Evolutionary conservation across 768 basidiomycete genomes (phyloP).

Genomic region (Rhodotorula kratochvilovae): DNA sequence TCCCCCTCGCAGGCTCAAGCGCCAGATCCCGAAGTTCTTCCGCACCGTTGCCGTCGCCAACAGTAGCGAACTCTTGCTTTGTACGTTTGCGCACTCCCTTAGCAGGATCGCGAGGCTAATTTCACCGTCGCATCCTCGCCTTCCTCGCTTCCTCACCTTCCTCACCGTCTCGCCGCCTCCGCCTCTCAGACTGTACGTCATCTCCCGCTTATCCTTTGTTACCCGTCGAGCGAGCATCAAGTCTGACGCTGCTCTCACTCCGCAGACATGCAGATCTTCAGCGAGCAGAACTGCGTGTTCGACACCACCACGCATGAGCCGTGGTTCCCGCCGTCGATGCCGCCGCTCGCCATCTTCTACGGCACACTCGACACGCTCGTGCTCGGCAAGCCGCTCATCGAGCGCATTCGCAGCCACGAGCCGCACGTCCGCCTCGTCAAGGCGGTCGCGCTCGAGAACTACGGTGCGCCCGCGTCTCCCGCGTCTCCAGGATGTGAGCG

Average conservation of each 20-base stretch:
- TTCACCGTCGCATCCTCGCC: neutral
- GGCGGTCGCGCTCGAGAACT: slow-evolving; percentile 29
- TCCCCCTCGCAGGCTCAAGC: slow-evolving; percentile 13
- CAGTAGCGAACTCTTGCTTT: slow-evolving; percentile 21
- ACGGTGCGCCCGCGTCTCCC: no score
- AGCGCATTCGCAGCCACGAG: slow-evolving; percentile 22
- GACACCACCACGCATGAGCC: slow-evolving; percentile 24
- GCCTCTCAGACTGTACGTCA: neutral
- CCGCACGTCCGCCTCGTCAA: slow-evolving; percentile 28
- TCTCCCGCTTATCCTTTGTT: neutral
- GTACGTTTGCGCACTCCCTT: neutral
- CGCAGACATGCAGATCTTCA: slow-evolving; percentile 1
- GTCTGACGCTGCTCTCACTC: neutral
- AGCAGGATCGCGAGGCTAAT: no score
- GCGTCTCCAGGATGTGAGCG: no score
- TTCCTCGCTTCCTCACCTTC: neutral
- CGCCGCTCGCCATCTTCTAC: slow-evolving; percentile 34
- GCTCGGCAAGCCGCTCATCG: slow-evolving; percentile 33
- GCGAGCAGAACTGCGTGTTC: slow-evolving; percentile 31
- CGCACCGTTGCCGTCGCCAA: slow-evolving; percentile 23
- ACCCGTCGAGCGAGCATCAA: no score
- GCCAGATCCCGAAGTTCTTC: slow-evolving; percentile 37
- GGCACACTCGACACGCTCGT: slow-evolving; percentile 35
- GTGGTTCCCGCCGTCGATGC: slow-evolving; percentile 32
- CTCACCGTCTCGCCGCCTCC: neutral